Percentiles rank a stretch among this genome's conserved stretches.
Evolutionary conservation across 768 basidiomycete genomes (phyloP).

Genomic region (Zangia roseola): DNA sequence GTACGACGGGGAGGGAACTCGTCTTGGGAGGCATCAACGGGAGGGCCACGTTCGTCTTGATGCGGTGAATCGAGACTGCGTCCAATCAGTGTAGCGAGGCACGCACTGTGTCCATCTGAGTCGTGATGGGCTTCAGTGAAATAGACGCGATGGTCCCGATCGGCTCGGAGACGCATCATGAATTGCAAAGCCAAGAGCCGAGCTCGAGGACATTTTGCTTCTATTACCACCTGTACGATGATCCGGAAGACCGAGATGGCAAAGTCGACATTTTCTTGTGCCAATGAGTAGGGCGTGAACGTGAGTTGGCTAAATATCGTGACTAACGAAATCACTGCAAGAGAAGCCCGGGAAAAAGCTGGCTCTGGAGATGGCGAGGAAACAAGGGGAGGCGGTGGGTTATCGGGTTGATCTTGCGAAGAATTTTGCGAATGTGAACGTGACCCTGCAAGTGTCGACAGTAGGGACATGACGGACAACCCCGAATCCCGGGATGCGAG

Average conservation of each 20-base stretch:
- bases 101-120: slow-evolving; percentile 51
- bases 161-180: slow-evolving; percentile 83
- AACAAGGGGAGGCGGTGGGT: slow-evolving; percentile 28
- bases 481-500: slow-evolving; percentile 44
- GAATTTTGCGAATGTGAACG: slow-evolving; percentile 58
- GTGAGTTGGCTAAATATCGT: slow-evolving; percentile 66
- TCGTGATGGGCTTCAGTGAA: slow-evolving; percentile 56
- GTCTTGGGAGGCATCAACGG: slow-evolving; percentile 24
- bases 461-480: slow-evolving; percentile 59
- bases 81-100: slow-evolving; percentile 64
- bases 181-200: slow-evolving; percentile 80
- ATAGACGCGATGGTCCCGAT: slow-evolving; percentile 85
- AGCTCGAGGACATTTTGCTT: slow-evolving; percentile 54
- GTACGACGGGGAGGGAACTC: slow-evolving; percentile 42
- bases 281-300: slow-evolving; percentile 62
- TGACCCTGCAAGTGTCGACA: slow-evolving; percentile 63
- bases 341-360: slow-evolving; percentile 47
- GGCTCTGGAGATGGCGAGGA: slow-evolving; percentile 26
- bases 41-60: slow-evolving; percentile 27
- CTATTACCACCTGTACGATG: slow-evolving; percentile 46
- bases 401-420: slow-evolving; percentile 39
- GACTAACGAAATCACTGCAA: slow-evolving; percentile 63
- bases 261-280: slow-evolving; percentile 45
- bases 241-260: slow-evolving; percentile 53
- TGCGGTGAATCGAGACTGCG: slow-evolving; percentile 37